Base-by-base conservation (phyloP, 2,329 filamentous ascomycete species). In the Huntiella bhutanensis region DNA sequence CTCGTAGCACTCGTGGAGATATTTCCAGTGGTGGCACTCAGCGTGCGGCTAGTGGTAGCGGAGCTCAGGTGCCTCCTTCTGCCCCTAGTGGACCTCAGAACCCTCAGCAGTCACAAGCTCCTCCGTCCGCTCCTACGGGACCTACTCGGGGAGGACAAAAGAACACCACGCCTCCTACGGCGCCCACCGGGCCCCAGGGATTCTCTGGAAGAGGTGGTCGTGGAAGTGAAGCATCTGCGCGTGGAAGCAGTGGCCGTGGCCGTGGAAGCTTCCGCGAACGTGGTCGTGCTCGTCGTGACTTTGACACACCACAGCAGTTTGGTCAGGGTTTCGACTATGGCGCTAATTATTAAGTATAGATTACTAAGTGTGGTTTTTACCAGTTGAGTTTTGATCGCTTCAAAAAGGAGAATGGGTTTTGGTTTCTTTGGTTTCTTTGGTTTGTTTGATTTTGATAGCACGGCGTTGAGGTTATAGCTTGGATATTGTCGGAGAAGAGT, bases 1-100 rank as follows among this genome's bases (percentile, higher is more conserved):
- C 75, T 44, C 77, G 77, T 55, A 79, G 74, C 1, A 73, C 69
- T n/a, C 63, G 68, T 13, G 63, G 58, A 17, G 59, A 49, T 65
- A 15, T 47, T 32, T 37, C 41, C n/a, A 3, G 36, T 41, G 41
- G 17, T 10, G 38, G 41, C n/a, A 34, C 19, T 4, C 19, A 13
- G 12, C 46, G 33, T 17, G 19, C 39, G 11, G 15, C 17, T 10
- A 22, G 28, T 13, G 17, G 32, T 16, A 16, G 4, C 11, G 15
- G 19, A 13, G 11, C 8, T 10, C 45, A 42, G 13, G 12, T 38
- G 13, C 47, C 41, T 11, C 13, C 28, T 17, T 41, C 43, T 11
- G 28, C 43, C 8, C 48, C 41, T 15, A 41, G 40, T 17, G 43
- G 36, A 11, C 47, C 43, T 13, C 47, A 46, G 41, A 28, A 28